Conservation (phyloP, 768 basidiomycete genomes). For the Hygrophorus russula region DNA sequence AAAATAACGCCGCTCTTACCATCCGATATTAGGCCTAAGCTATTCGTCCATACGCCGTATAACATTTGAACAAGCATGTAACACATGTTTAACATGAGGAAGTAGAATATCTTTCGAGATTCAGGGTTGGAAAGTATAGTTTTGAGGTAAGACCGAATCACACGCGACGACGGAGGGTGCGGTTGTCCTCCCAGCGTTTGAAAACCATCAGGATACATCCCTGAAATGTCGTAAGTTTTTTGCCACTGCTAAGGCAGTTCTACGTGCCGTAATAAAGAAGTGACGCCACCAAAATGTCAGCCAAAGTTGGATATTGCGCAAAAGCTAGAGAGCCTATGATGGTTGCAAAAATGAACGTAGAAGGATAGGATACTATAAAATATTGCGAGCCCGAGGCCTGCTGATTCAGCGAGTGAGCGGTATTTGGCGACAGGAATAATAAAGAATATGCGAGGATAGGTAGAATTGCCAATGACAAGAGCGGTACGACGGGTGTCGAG, state of each 20-base stretch:
- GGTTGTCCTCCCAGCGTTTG: conserved; percentile 31
- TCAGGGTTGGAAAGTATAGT: conserved; percentile 86
- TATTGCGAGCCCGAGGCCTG: conserved; percentile 42
- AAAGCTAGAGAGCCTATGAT: conserved; percentile 54
- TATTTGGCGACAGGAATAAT: conserved; percentile 48
- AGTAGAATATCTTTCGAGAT: conserved; percentile 94
- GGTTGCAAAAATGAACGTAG: conserved; percentile 33
- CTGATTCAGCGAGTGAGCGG: conserved; percentile 33
- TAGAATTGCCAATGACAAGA: conserved; percentile 44
- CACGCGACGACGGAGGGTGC: conserved; percentile 41
- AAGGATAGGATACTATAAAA: conserved; percentile 49
- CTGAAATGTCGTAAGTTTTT: conserved; percentile 16
- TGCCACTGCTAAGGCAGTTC: background rate
- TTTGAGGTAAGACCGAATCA: conserved; percentile 68
- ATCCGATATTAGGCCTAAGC: conserved; percentile 91
- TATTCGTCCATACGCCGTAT: conserved; percentile 97
- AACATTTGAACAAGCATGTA: conserved; percentile 98
- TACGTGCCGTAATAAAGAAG: conserved; percentile 56
- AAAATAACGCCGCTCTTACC: conserved; percentile 33
- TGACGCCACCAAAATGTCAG: conserved; percentile 45
- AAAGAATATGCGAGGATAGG: conserved; percentile 53
- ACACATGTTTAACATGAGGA: conserved; percentile 84
- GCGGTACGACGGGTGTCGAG: conserved; percentile 39
- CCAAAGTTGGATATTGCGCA: conserved; percentile 44
- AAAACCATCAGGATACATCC: conserved; percentile 38